Conservation (phyloP, 2,329 filamentous ascomycete species). For the Penicillium concentricum region DNA sequence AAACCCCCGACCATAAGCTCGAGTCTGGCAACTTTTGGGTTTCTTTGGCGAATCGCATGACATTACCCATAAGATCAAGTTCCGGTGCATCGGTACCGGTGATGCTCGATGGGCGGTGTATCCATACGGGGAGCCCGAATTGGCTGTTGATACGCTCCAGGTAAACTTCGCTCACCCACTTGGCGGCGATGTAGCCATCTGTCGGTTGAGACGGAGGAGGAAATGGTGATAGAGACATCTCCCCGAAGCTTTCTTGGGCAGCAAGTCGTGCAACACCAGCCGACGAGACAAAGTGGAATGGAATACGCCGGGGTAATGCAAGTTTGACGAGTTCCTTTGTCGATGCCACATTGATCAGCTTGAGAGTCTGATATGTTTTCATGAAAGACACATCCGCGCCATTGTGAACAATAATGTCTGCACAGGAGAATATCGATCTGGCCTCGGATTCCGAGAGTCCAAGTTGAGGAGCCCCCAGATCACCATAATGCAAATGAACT, state of each 20-base stretch:
- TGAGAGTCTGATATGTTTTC: conserved; percentile 31
- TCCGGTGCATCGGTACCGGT: conserved; percentile 17
- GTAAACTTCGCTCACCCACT: conserved; percentile 43
- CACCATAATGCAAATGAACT: conserved; percentile 13
- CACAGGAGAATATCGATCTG: conserved; percentile 14
- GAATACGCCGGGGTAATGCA: conserved; percentile 21
- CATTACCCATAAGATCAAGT: conserved; percentile 23
- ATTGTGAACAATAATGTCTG: conserved; percentile 27
- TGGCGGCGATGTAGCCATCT: conserved; percentile 39
- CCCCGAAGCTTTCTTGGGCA: conserved; percentile 14
- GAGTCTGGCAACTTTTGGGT: conserved; percentile 18
- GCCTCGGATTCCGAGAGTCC: conserved; percentile 15
- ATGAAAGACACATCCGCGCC: conserved; percentile 30
- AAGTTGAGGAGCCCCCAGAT: conserved; percentile 13
- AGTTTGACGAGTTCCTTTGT: conserved; percentile 27
- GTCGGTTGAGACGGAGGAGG: conserved; percentile 28
- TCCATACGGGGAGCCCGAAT: conserved; percentile 24
- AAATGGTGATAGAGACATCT: conserved; percentile 12
- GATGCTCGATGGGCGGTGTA: conserved; percentile 33
- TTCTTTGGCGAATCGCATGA: conserved; percentile 18
- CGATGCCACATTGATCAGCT: conserved; percentile 26
- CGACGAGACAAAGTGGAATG: conserved; percentile 34
- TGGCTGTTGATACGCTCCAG: conserved; percentile 30
- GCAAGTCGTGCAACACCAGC: conserved; percentile 20
- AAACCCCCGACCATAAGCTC: conserved; percentile 16